Conservation (phyloP, 2,329 filamentous ascomycete genomes). For the Cladophialophora carrionii region DNA sequence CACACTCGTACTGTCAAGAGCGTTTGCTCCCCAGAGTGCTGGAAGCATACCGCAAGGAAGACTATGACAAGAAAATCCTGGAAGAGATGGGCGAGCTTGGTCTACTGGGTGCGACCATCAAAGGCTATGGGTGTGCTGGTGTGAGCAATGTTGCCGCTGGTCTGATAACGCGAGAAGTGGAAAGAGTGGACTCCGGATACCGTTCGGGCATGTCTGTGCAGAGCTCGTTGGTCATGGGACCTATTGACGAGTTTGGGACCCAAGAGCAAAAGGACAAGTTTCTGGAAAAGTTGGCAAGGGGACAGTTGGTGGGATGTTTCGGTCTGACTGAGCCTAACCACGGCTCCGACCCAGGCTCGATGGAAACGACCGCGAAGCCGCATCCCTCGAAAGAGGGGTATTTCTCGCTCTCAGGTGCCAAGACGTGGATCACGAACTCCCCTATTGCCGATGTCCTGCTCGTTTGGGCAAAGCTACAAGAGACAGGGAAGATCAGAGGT, state of each 20-base stretch:
- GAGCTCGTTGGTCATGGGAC: slow-evolving; percentile 90
- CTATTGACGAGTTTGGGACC: slow-evolving; percentile 85
- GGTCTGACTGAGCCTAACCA: slow-evolving; percentile 92
- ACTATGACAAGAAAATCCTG: slow-evolving; percentile 83
- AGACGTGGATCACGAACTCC: slow-evolving; percentile 96
- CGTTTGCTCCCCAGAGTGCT: slow-evolving; percentile 81
- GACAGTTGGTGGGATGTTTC: slow-evolving; percentile 81
- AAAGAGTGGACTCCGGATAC: slow-evolving; percentile 89
- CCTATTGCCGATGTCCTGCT: slow-evolving; percentile 83
- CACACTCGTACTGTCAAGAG: slow-evolving; percentile 93
- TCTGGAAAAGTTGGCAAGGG: slow-evolving; percentile 78
- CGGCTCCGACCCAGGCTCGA: slow-evolving; percentile 85
- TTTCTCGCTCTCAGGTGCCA: slow-evolving; percentile 75
- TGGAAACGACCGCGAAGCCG: slow-evolving; percentile 84
- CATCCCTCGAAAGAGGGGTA: slow-evolving; percentile 84
- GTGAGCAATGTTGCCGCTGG: slow-evolving; percentile 87
- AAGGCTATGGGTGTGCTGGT: slow-evolving; percentile 86
- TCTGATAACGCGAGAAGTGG: slow-evolving; percentile 85
- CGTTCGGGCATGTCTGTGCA: slow-evolving; percentile 92
- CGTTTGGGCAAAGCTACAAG: slow-evolving; percentile 90
- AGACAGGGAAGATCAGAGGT: slow-evolving; percentile 89
- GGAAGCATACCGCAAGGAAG: slow-evolving; percentile 82
- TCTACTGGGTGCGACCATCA: slow-evolving; percentile 81
- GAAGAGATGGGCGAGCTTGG: slow-evolving; percentile 91
- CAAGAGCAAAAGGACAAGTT: slow-evolving; percentile 84